Conservation (phyloP, 2,329 filamentous ascomycete genomes). For the Pseudophaeomoniella oleicola region DNA sequence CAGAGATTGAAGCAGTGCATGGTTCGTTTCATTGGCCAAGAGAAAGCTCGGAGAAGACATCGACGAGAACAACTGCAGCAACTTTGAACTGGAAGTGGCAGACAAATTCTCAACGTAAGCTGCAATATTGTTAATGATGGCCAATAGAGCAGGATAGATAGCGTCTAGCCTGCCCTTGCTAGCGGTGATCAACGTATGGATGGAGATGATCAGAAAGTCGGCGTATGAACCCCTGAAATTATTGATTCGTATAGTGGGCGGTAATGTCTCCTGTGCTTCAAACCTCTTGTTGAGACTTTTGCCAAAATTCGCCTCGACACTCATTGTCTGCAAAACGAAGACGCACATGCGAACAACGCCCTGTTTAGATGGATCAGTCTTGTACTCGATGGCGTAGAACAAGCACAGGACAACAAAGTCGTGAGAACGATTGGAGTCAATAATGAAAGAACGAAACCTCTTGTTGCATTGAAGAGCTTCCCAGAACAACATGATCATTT, state of each 20-base stretch:
- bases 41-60: constrained; percentile 92
- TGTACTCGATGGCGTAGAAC: constrained; percentile 86
- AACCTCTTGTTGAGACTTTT: constrained; percentile 81
- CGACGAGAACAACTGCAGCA: constrained; percentile 76
- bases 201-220: constrained; percentile 89
- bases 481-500: constrained; percentile 97
- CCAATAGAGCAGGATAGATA: constrained; percentile 80
- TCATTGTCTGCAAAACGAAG: constrained; percentile 90
- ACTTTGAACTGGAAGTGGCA: constrained; percentile 58
- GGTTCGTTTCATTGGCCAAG: constrained; percentile 82
- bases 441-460: constrained; percentile 88
- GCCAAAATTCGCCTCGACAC: constrained; percentile 82
- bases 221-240: constrained; percentile 84
- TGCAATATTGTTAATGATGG: constrained; percentile 85
- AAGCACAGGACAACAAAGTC: constrained; percentile 84
- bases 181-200: constrained; percentile 79
- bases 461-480: constrained; percentile 96
- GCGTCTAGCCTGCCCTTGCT: constrained; percentile 83
- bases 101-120: constrained; percentile 70
- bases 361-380: constrained; percentile 72
- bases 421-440: constrained; percentile 83
- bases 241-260: constrained; percentile 62
- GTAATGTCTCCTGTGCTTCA: constrained; percentile 75
- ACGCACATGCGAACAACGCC: constrained; percentile 92
- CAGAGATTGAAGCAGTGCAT: constrained; percentile 63